Base-by-base conservation (phyloP, 2,329 filamentous ascomycete species). In the Knufia fluminis region DNA sequence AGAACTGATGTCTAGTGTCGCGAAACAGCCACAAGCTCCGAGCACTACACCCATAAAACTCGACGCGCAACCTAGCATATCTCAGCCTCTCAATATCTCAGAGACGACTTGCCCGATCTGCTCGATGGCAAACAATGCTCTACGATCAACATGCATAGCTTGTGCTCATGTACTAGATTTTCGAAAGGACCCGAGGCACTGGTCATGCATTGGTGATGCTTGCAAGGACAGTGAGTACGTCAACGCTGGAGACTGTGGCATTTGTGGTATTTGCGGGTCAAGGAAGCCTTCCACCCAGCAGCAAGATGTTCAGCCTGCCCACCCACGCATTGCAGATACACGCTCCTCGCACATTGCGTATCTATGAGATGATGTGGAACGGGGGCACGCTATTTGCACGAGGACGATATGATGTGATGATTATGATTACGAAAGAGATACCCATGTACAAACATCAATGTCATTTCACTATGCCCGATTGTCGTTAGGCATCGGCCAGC, bases 131-230 rank as follows among this genome's bases (percentile, higher is more conserved):
- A 90, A 88, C 61, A 67, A 73, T 4, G 42, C 61, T 0, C 59
- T 61, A 7, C 69, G 77, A 6, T 65, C 79, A 1, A 84, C 78
- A 3, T 92, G 87, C 63, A 66, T 66, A 6, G 74, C 82, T 47
- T 92, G 87, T 63, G 76, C 80, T 20, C 79, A 91, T 55, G 85
- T 90, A 1, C 67, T 91, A 1, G 71, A 77, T 39, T 66, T 72
- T 0, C 60, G 66, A 0, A 73, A 74, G 44, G 71, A 82, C 39
- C 67, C 73, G 0, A 66, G 71, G 16, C 67, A 76, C n/a, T 91
- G 86, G 86, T 67, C 66, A 42, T 91, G 86, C 61, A 64, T 62
- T 38, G 78, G 74, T 55, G 60, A 63, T 2, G 56, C 67, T 2
- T 91, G 86, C 61, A 66, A 66, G 52, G 71, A 67, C 10, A 77